These are phyloP conservation scores for Syzygium aromaticum DNA, from an alignment of 345 rosid genomes.

Conservation along the genomic window DNA sequence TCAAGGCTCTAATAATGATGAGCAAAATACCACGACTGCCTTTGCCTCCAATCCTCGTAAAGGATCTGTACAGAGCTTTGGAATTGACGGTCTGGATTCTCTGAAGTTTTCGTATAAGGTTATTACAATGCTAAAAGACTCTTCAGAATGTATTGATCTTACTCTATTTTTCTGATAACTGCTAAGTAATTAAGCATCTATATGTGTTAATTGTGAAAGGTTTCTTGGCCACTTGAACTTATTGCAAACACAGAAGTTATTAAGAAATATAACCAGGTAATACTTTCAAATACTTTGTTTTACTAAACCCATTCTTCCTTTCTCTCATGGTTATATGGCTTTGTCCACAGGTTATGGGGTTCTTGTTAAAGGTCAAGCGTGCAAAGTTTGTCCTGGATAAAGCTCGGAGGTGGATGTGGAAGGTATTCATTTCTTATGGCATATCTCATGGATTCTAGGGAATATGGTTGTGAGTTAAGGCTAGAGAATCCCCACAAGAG, in stretches of 20 bases:
- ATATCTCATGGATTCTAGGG: not conserved
- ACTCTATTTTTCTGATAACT: not conserved
- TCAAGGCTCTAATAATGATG: conserved; percentile 42
- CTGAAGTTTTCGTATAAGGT: conserved; percentile 88
- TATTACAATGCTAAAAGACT: not conserved
- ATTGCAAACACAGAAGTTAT: conserved; percentile 83
- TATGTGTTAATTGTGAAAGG: conserved; percentile 32
- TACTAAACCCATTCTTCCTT: not conserved
- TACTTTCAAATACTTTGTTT: conserved; percentile 1
- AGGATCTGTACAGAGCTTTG: conserved; percentile 41
- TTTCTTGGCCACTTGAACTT: conserved; percentile 98
- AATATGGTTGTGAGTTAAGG: not conserved
- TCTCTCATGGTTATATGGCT: conserved; percentile 7
- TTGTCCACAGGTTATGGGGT: conserved; percentile 73
- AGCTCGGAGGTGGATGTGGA: conserved; percentile 99
- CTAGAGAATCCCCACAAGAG: not conserved
- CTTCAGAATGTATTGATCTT: conserved; percentile 1
- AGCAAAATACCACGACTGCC: conserved; percentile 30
- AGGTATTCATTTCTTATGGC: conserved; percentile 35
- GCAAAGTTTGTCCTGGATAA: conserved; percentile 95
- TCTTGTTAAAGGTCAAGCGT: conserved; percentile 92
- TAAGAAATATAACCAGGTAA: conserved; percentile 93
- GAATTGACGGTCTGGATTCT: conserved; percentile 70
- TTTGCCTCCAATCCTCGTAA: conserved; percentile 41
- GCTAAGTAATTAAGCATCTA: not conserved